Evolutionary conservation across 2,329 filamentous ascomycete species (phyloP), one percentile per base, ranked within the genome.

Genomic region (Beauveria scarabaeidicola): DNA sequence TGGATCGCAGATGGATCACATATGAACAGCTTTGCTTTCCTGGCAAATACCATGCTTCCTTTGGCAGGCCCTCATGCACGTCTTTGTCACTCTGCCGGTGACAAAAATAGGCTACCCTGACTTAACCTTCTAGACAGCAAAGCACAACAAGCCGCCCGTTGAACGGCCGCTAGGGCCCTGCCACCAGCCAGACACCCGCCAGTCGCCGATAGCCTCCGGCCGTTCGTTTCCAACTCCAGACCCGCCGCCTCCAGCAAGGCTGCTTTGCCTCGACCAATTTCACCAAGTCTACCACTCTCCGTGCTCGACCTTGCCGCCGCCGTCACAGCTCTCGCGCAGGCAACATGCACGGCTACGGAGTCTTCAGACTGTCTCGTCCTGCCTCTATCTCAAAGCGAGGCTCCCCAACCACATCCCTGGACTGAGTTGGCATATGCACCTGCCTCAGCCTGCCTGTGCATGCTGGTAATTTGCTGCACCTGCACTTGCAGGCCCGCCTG

Each of bases 391-490:
- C 13, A 21, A 11, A 27, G 29, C 41, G 25, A 48, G 15, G 15
- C 53, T 25, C 19, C 29, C 44, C n/a, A 43, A 25, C n/a, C 40
- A n/a, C 38, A 6, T 36, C 32, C 43, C 41, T 57, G 27, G 43
- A 57, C 32, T 23, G 29, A 41, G 29, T 38, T 56, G 43, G 53
- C 32, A 41, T 44, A 58, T 58, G 55, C 55, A 44, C 40, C 53
- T 56, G 8, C 53, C 25, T 38, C 13, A 52, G 47, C 40, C 53
- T 56, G 8, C 53, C 25, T 38, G 19, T 58, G 47, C 55, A 58
- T 58, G 29, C 44, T 58, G 47, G 36, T 58, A 58, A 58, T 58
- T 58, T 58, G 40, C 47, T 58, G 46, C 55, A 52, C 55, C 25
- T 57, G 55, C 38, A 58, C 55, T 19, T 58, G 55, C 55, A 58